A percentile compares a stretch with the other conserved stretches of the same genome.
Conservation (phyloP, 2,329 filamentous ascomycete genomes). For the Sclerotinia minor region DNA sequence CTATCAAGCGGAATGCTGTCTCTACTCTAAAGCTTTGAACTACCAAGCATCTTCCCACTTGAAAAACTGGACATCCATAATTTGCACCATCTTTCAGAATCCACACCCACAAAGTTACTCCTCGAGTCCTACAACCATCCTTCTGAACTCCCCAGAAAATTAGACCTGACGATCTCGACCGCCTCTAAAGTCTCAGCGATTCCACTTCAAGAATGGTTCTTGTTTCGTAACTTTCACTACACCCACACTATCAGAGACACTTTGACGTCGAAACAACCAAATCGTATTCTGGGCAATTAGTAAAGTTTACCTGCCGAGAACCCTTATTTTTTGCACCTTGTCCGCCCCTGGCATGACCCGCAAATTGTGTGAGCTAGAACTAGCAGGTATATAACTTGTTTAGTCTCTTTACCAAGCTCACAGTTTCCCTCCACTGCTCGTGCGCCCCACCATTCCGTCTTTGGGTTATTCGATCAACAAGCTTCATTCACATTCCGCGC, state of each 20-base stretch:
- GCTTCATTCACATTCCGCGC: conserved; percentile 30
- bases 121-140: conserved; percentile 15
- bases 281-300: conserved; percentile 32
- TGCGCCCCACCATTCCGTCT: conserved; percentile 36
- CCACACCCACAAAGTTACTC: background rate
- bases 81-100: background rate
- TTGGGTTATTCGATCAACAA: conserved; percentile 28
- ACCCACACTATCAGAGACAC: conserved; percentile 30
- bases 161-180: conserved; percentile 31
- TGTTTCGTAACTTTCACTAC: conserved; percentile 38
- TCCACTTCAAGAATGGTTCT: conserved; percentile 38
- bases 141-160: conserved; percentile 25
- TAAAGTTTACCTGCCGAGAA: conserved; percentile 31
- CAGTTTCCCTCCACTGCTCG: conserved; percentile 30
- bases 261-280: conserved; percentile 41
- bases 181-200: conserved; percentile 26
- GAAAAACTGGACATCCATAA: conserved; percentile 9
- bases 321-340: conserved; percentile 31
- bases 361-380: conserved; percentile 27
- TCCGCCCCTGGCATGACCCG: conserved; percentile 36
- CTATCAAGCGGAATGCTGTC: conserved; percentile 14
- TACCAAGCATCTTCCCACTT: conserved; percentile 10
- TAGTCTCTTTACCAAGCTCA: conserved; percentile 21
- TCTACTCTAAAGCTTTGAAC: conserved; percentile 13
- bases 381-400: conserved; percentile 29